Percentiles rank a stretch among this genome's conserved stretches.
These are phyloP conservation scores for Rhizopogon vinicolor DNA, from an alignment of 768 basidiomycete species.

Conservation along the genomic window DNA sequence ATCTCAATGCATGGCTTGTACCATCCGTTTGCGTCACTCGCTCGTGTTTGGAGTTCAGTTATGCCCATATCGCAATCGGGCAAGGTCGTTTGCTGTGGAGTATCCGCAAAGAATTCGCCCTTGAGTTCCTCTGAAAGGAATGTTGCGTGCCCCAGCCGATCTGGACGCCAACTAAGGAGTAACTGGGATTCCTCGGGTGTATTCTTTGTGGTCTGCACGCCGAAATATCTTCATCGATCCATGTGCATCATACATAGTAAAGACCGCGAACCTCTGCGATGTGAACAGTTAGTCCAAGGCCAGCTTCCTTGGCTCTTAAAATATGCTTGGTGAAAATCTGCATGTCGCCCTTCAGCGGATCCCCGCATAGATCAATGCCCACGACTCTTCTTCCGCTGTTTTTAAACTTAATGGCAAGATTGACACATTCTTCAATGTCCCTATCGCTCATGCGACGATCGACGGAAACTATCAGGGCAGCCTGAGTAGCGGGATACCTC, in stretches of 20 bases:
- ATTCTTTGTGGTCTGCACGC: conserved; percentile 40
- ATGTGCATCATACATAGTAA: neutral
- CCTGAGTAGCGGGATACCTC: conserved; percentile 43
- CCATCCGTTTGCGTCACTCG: conserved; percentile 4
- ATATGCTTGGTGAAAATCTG: conserved; percentile 47
- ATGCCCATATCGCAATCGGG: neutral
- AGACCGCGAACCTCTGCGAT: conserved; percentile 63
- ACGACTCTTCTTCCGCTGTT: conserved; percentile 58
- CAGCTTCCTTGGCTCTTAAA: conserved; percentile 48
- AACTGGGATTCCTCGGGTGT: conserved; percentile 52
- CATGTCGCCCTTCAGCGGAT: conserved; percentile 61
- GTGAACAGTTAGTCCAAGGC: conserved; percentile 73
- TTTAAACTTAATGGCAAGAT: conserved; percentile 51
- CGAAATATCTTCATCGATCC: neutral
- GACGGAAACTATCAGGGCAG: conserved; percentile 68
- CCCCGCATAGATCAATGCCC: conserved; percentile 78
- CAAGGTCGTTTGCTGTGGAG: conserved; percentile 12
- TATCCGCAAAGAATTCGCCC: conserved; percentile 40
- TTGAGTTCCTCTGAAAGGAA: conserved; percentile 64
- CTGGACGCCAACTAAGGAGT: conserved; percentile 58
- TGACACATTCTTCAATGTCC: conserved; percentile 51
- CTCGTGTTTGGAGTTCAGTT: neutral
- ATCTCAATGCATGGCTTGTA: conserved; percentile 69
- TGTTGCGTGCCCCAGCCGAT: conserved; percentile 78
- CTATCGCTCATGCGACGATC: conserved; percentile 61